phyloP scores from a whole-genome alignment of 106 monocot species.

The Cymbidium sinense region DNA sequence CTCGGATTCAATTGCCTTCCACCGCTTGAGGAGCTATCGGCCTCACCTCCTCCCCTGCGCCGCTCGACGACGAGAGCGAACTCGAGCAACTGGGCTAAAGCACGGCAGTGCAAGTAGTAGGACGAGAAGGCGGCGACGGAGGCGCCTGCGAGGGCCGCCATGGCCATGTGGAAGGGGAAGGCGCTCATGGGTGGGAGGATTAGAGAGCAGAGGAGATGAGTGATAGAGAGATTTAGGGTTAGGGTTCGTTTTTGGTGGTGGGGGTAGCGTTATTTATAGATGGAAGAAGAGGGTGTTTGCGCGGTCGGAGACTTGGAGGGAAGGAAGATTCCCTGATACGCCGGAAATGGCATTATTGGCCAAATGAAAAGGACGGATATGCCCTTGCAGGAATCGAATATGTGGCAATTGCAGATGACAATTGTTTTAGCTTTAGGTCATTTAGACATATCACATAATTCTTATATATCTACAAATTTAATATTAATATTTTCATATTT shows the following conservation, averaged over 20 bases:
- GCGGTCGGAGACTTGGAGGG: not conserved
- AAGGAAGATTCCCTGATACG: not conserved
- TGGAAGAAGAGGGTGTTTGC: not conserved
- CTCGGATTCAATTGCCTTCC: not conserved
- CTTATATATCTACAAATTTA: too few species aligned
- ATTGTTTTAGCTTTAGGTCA: too few species aligned
- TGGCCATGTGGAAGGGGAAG: conserved; percentile 9
- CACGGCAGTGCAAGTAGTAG: conserved; percentile 1
- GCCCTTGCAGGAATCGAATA: too few species aligned
- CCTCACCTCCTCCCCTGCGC: not conserved
- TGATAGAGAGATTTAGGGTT: not conserved
- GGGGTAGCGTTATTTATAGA: not conserved
- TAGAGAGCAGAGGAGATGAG: too few species aligned
- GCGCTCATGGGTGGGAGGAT: not conserved
- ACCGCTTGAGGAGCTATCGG: not conserved
- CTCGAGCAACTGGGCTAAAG: conserved; percentile 5
- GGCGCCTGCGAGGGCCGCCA: conserved; percentile 8
- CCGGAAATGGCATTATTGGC: not conserved
- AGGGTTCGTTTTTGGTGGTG: too few species aligned
- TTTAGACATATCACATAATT: too few species aligned
- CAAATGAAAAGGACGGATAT: not conserved
- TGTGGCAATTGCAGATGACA: too few species aligned
- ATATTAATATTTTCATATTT: too few species aligned
- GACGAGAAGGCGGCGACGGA: conserved; percentile 2
- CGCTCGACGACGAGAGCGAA: conserved; percentile 1